Conservation (phyloP, 176 grass and related monocot genomes). For the Paspalum vaginatum region DNA sequence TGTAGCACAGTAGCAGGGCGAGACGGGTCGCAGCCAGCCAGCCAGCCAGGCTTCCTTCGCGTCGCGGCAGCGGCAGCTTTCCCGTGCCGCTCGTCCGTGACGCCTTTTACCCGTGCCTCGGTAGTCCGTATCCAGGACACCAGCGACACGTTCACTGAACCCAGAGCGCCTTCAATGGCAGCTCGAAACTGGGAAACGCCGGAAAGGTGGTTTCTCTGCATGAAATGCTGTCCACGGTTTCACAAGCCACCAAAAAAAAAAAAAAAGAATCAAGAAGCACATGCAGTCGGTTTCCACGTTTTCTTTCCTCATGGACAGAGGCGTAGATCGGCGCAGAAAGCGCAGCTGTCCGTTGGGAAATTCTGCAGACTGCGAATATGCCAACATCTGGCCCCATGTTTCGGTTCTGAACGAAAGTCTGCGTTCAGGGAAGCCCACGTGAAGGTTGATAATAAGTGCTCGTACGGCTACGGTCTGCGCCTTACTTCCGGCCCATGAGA, state of each 20-base stretch:
- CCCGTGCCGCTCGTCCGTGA: constrained; percentile 37
- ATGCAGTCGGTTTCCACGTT: not conserved
- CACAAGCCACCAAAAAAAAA: no score
- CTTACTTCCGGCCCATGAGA: not conserved
- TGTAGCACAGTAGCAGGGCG: not conserved
- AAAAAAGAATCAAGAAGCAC: no score
- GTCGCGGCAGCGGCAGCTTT: not conserved
- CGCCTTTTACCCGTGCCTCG: constrained; percentile 2
- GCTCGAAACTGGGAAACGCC: not conserved
- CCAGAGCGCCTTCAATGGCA: not conserved
- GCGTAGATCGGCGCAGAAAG: not conserved
- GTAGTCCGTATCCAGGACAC: not conserved
- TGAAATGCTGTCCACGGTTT: not conserved
- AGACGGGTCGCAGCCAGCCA: not conserved
- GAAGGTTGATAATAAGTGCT: not conserved
- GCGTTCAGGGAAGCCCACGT: not conserved
- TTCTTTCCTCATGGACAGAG: not conserved
- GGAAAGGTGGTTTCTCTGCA: not conserved
- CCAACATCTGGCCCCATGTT: not conserved
- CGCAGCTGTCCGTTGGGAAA: not conserved
- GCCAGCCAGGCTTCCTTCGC: not conserved
- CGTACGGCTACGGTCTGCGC: no score
- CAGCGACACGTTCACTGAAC: constrained; percentile 25
- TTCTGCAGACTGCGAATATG: not conserved
- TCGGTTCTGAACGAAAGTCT: not conserved